These are phyloP conservation scores for Candida ulmi DNA, from an alignment of 805 yeast genomes.

Conservation along the genomic window DNA sequence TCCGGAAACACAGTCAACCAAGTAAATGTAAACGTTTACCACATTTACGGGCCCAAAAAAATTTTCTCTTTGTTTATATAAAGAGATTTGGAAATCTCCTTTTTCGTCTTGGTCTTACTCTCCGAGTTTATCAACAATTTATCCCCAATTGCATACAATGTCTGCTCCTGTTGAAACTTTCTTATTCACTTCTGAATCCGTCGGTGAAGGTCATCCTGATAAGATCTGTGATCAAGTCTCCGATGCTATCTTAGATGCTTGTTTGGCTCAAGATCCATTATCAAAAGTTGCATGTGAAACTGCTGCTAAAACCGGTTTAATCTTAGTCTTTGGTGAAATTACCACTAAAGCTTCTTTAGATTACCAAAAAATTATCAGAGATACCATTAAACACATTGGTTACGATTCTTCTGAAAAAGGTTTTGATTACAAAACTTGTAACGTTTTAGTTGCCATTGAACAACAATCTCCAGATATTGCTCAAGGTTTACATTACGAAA, in stretches of 20 bases:
- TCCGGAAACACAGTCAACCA: no score
- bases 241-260: conserved; percentile 97
- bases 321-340: conserved; percentile 98
- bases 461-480: conserved; percentile 99
- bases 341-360: conserved; percentile 94
- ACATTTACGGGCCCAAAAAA: not conserved
- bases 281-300: conserved; percentile 99
- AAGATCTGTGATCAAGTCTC: conserved; percentile 98
- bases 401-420: conserved; percentile 95
- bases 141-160: no score
- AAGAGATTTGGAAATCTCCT: not conserved
- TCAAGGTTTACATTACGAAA: conserved; percentile 96
- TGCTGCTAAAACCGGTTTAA: conserved; percentile 98
- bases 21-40: not conserved
- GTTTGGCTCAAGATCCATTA: conserved; percentile 90
- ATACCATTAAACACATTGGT: conserved; percentile 97
- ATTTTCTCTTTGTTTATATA: not conserved
- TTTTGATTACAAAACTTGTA: conserved; percentile 98
- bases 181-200: conserved; percentile 80
- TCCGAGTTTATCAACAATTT: no score
- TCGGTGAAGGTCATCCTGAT: conserved; percentile 94
- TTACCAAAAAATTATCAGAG: conserved; percentile 96
- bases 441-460: conserved; percentile 97
- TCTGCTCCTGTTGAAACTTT: conserved; percentile 35
- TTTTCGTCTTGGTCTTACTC: not conserved